A percentile compares a stretch with the other conserved stretches of the same genome.
phyloP scores from a whole-genome alignment of 371 early-diverging fungal genomes.

The Mortierella sp. region DNA sequence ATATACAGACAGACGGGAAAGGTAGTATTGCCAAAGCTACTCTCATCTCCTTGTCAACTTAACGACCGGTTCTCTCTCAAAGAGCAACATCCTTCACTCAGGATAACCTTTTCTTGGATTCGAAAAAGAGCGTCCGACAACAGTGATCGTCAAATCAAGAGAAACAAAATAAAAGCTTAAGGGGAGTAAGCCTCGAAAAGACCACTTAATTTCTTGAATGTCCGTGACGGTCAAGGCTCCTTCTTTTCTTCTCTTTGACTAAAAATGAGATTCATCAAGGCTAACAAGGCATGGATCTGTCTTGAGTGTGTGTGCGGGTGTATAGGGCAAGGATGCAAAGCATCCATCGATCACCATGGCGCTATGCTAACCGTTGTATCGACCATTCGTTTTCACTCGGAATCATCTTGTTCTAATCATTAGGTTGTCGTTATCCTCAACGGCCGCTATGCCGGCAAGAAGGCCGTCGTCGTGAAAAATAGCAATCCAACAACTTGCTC shows the following conservation, averaged over 20 bases:
- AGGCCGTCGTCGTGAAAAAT: slow-evolving; percentile 99
- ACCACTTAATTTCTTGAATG: not conserved
- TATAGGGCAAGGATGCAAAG: not conserved
- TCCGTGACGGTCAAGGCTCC: not conserved
- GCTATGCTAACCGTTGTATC: not conserved
- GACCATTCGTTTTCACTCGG: not conserved
- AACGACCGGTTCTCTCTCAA: no score
- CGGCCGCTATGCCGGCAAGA: slow-evolving; percentile 99
- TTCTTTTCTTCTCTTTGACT: slow-evolving; percentile 6
- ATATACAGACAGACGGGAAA: no score
- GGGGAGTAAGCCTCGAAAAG: no score
- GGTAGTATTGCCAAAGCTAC: no score
- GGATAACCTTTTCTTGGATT: no score
- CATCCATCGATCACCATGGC: slow-evolving; percentile 9
- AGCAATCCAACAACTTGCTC: slow-evolving; percentile 59
- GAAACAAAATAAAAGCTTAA: not conserved
- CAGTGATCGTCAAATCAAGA: not conserved
- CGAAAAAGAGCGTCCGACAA: no score
- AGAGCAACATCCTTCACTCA: no score
- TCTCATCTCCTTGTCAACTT: no score
- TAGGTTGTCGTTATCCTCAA: slow-evolving; percentile 97
- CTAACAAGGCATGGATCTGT: slow-evolving; percentile 9
- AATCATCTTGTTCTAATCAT: not conserved
- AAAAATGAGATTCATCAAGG: slow-evolving; percentile 9
- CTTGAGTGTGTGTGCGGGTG: not conserved